Evolutionary conservation across 495 filamentous ascomycete species (phyloP), one percentile per base, ranked within the genome.

Genomic region (Hyaloscypha bicolor): DNA sequence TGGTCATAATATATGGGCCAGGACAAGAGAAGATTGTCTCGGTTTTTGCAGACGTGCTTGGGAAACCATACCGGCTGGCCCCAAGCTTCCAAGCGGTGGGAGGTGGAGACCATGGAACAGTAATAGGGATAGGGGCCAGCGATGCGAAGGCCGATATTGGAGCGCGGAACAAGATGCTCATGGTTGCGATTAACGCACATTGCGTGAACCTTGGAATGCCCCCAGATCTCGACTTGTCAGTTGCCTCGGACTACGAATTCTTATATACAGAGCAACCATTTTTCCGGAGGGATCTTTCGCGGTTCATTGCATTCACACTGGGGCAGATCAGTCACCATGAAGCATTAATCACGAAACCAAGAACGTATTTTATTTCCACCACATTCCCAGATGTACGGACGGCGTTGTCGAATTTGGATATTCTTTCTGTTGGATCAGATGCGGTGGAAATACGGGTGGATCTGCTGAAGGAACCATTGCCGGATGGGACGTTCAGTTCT

Each of bases 351-450:
- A 87, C 85, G 48, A 94, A 93, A 71, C 83, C 84, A 33, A 82
- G 91, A 55, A 94, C 91, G 0, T 93, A 90, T 74, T 87, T 93
- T 69, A 93, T 95, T 64, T 93, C 91, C 48, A 93, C 91, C 0
- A 95, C 92, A 3, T 95, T 95, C 67, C 90, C 92, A 0, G 91
- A 94, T 74, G 91, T 95, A 4, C 89, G 87, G 71, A 88, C 91
- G 35, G 91, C 91, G n/a, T 78, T 94, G 62, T 89, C 92, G 1
- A 94, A 93, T 75, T 81, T 95, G 53, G 90, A 94, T 78, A 93
- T 94, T 67, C 79, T 94, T 19, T 93, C 92, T 6, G 91, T 95
- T 6, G 92, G 92, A 11, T 87, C 91, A 14, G 92, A 95, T 78
- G 92, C 90, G 6, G 87, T 95, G 22, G 92, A 95, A 75, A 83